Percentiles rank a stretch among this genome's conserved stretches.
Evolutionary conservation across 2,329 filamentous ascomycete species (phyloP).

Genomic region (Aspergillus sp.): DNA sequence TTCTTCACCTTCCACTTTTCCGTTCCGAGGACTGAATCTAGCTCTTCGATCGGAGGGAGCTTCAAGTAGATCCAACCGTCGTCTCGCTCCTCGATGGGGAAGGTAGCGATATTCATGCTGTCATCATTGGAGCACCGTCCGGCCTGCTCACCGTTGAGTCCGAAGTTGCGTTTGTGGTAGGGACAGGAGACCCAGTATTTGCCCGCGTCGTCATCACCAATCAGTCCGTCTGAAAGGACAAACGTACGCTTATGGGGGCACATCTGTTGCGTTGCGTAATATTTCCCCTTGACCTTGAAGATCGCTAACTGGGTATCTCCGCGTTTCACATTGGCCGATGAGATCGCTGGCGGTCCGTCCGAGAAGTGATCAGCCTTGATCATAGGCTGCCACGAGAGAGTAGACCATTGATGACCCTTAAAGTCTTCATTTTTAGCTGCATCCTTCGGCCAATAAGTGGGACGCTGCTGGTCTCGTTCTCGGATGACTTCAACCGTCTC

Average conservation of each 20-base stretch:
- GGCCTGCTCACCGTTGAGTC: constrained; percentile 63
- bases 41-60: constrained; percentile 75
- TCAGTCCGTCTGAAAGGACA: constrained; percentile 79
- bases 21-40: constrained; percentile 77
- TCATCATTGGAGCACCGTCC: constrained; percentile 75
- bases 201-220: constrained; percentile 61
- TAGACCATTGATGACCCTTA: constrained; percentile 64
- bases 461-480: constrained; percentile 72
- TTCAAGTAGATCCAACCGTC: constrained; percentile 80
- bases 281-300: constrained; percentile 77
- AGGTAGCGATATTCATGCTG: constrained; percentile 76
- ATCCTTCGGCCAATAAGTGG: constrained; percentile 74
- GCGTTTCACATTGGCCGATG: constrained; percentile 75
- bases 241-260: constrained; percentile 91
- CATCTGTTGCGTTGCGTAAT: constrained; percentile 90
- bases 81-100: constrained; percentile 69
- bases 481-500: constrained; percentile 68
- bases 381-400: constrained; percentile 75
- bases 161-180: constrained; percentile 86
- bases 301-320: constrained; percentile 87
- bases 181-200: constrained; percentile 86
- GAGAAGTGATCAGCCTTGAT: constrained; percentile 69
- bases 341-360: constrained; percentile 64
- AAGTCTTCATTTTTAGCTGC: constrained; percentile 67
- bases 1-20: constrained; percentile 75